Conservation (phyloP, 2,329 filamentous ascomycete genomes). For the Paecilomyces sp. region DNA sequence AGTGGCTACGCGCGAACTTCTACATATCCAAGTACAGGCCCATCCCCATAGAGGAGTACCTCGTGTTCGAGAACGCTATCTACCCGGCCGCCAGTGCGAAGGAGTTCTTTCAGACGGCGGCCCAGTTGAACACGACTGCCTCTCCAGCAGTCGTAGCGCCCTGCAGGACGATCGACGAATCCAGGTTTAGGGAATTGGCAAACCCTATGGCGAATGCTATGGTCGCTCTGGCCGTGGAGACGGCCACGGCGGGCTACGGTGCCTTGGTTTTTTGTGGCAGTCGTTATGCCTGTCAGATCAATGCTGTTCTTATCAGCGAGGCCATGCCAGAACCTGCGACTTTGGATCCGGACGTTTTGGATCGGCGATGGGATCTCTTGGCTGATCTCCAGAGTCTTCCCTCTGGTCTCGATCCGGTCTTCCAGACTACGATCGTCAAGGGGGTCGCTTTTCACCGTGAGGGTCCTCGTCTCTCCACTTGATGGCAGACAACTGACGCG, state of each 20-base stretch:
- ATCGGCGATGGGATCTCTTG: constrained; percentile 57
- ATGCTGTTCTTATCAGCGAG: constrained; percentile 61
- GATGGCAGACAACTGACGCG: constrained; percentile 17
- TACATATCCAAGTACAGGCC: constrained; percentile 68
- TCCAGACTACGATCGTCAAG: constrained; percentile 57
- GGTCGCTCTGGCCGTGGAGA: constrained; percentile 62
- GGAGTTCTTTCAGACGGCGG: constrained; percentile 51
- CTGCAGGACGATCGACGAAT: constrained; percentile 46
- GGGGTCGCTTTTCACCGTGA: constrained; percentile 70
- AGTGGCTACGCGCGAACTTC: constrained; percentile 64
- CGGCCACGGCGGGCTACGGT: constrained; percentile 60
- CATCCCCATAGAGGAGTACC: constrained; percentile 67
- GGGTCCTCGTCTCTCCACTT: constrained; percentile 17
- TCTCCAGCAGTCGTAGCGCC: constrained; percentile 27
- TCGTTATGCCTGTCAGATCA: constrained; percentile 58
- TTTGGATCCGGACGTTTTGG: constrained; percentile 43
- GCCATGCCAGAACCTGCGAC: constrained; percentile 51
- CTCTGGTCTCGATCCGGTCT: constrained; percentile 57
- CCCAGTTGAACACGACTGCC: constrained; percentile 36
- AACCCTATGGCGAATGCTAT: constrained; percentile 64
- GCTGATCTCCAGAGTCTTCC: constrained; percentile 59
- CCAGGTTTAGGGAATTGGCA: constrained; percentile 54
- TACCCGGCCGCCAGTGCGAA: constrained; percentile 57
- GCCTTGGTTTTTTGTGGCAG: constrained; percentile 69
- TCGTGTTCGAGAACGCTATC: constrained; percentile 63